Evolutionary conservation across 345 rosid species (phyloP).

Genomic region (Citrus mangshanensis): DNA sequence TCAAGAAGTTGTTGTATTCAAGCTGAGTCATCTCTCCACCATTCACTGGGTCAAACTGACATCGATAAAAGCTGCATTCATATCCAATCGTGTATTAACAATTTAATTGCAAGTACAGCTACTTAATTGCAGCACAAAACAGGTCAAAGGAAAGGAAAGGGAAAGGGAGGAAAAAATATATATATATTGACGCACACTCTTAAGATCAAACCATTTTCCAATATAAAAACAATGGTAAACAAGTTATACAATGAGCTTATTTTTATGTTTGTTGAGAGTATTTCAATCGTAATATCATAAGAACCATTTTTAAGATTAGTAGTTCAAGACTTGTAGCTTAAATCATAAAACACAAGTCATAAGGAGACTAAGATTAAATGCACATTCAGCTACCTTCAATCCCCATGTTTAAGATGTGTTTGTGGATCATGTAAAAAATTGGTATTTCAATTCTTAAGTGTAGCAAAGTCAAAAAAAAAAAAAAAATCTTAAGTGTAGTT

Average conservation of each 20-base stretch:
- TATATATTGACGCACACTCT: too few relatives aligned
- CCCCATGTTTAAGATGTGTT: not conserved
- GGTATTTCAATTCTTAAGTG: not conserved
- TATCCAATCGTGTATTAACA: constrained; percentile 4
- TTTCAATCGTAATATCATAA: too few relatives aligned
- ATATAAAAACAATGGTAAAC: not conserved
- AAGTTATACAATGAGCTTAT: not conserved
- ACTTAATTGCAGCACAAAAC: too few relatives aligned
- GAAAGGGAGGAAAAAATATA: too few relatives aligned
- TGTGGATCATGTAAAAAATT: not conserved
- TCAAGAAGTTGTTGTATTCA: constrained; percentile 78
- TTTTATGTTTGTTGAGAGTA: too few relatives aligned
- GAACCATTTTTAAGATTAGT: too few relatives aligned
- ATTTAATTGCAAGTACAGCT: not conserved
- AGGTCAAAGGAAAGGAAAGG: too few relatives aligned
- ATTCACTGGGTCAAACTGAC: constrained; percentile 78
- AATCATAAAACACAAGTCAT: not conserved
- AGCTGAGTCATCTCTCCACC: constrained; percentile 96
- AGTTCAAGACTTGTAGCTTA: not conserved
- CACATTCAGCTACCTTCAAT: not conserved
- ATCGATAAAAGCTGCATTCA: constrained; percentile 76
- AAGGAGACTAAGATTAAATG: not conserved
- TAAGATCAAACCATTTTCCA: not conserved
- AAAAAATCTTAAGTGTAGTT: not conserved
- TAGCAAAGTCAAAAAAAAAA: too few relatives aligned